Conservation (phyloP, 345 rosid genomes). For the Linum lewisii region DNA sequence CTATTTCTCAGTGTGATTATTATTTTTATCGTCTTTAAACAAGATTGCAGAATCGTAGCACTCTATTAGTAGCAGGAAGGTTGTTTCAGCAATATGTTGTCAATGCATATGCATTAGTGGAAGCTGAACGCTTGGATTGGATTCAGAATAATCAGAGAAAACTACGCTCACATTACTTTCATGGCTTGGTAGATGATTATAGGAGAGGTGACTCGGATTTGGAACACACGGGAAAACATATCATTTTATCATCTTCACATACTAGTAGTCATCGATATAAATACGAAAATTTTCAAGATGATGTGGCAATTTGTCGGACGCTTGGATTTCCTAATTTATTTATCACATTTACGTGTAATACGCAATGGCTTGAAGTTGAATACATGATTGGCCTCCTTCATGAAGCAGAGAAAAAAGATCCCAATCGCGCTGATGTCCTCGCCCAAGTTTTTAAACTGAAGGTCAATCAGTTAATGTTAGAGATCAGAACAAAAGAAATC, state of each 20-base stretch:
- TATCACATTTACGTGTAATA: neutral
- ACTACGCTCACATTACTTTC: no score
- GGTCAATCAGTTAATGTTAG: no score
- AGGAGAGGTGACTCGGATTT: neutral
- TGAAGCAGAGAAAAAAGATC: neutral
- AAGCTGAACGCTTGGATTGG: neutral
- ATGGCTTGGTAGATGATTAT: neutral
- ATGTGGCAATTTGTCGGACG: neutral
- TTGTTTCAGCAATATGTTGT: slow-evolving; percentile 7
- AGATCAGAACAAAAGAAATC: no score
- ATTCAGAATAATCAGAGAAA: neutral
- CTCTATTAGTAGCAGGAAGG: neutral
- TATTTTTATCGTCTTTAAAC: neutral
- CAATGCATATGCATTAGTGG: slow-evolving; percentile 6
- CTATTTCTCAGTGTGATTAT: neutral
- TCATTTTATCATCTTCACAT: neutral
- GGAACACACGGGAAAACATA: neutral
- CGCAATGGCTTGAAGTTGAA: slow-evolving; percentile 5
- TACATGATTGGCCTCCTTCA: neutral
- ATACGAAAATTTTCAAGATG: neutral
- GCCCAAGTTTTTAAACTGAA: neutral
- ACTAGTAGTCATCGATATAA: neutral
- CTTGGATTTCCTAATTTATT: slow-evolving; percentile 4
- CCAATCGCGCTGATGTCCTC: neutral
- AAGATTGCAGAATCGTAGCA: neutral